phyloP scores from a whole-genome alignment of 805 yeast species.

The Yarrowia porcina region DNA sequence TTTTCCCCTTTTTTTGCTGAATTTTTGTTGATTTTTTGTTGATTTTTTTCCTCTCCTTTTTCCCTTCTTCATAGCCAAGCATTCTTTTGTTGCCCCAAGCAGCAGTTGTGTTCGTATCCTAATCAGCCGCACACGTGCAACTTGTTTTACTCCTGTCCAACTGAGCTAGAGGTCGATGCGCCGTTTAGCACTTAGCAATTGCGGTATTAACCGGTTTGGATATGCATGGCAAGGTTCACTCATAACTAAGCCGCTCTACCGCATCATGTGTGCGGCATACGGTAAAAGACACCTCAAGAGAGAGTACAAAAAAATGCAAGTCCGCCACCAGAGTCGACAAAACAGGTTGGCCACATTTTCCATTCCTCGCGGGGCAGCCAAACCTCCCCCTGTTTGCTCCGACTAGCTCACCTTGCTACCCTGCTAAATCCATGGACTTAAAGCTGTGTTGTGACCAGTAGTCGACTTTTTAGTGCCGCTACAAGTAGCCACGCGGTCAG shows the following conservation, averaged over 20 bases:
- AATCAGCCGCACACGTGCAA: conserved; percentile 22
- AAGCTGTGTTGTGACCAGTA: background rate
- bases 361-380: too few relatives aligned
- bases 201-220: conserved; percentile 13
- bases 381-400: background rate
- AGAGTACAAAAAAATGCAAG: background rate
- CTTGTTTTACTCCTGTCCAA: conserved; percentile 8
- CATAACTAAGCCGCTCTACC: conserved; percentile 20
- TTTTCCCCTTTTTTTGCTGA: too few relatives aligned
- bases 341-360: too few relatives aligned
- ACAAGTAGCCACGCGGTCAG: conserved; percentile 3
- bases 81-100: background rate
- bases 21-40: too few relatives aligned
- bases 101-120: background rate
- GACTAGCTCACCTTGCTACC: background rate
- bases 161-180: conserved; percentile 15
- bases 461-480: conserved; percentile 11
- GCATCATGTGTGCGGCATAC: conserved; percentile 17
- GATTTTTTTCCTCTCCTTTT: too few relatives aligned
- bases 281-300: background rate
- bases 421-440: conserved; percentile 19
- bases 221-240: background rate
- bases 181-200: conserved; percentile 19
- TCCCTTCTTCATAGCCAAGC: background rate
- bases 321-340: too few relatives aligned